Conservation (phyloP, 1,284 basidiomycete species). For the Cryptococcus wingfieldii region DNA sequence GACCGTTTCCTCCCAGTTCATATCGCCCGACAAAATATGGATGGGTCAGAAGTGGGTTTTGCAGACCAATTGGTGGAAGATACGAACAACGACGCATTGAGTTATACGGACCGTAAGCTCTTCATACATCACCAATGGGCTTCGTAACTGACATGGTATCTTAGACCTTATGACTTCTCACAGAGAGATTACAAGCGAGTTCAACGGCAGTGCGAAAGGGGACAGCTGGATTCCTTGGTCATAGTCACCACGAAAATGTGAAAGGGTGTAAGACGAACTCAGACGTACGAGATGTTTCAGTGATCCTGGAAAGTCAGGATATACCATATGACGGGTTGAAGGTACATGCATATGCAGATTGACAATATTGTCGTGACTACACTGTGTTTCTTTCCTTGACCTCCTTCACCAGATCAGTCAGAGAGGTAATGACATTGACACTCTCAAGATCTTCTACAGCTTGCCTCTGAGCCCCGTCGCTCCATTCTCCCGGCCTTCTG, state of each 20-base stretch:
- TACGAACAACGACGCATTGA: slow-evolving; percentile 90
- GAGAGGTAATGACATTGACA: slow-evolving; percentile 24
- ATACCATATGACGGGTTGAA: no score
- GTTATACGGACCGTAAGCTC: slow-evolving; percentile 75
- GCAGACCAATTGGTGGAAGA: slow-evolving; percentile 97
- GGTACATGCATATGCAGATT: no score
- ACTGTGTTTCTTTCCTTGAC: slow-evolving; percentile 13
- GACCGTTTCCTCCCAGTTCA: slow-evolving; percentile 64
- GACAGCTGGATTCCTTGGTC: slow-evolving; percentile 47
- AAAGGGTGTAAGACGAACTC: no score
- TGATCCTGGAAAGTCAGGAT: no score
- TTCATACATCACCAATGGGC: not conserved
- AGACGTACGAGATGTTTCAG: no score
- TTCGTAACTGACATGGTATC: not conserved
- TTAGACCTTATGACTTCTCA: slow-evolving; percentile 47
- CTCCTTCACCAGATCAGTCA: slow-evolving; percentile 31
- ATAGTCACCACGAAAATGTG: not conserved
- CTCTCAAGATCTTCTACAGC: slow-evolving; percentile 30
- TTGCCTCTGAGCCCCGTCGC: slow-evolving; percentile 40
- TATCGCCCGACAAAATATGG: slow-evolving; percentile 86
- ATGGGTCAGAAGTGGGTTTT: slow-evolving; percentile 91
- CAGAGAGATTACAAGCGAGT: slow-evolving; percentile 48
- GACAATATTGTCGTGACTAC: not conserved
- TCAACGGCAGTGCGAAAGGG: slow-evolving; percentile 40
- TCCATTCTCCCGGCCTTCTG: slow-evolving; percentile 41